phyloP scores from a whole-genome alignment of 176 grass and related monocot species.

The Neostapfia colusana region DNA sequence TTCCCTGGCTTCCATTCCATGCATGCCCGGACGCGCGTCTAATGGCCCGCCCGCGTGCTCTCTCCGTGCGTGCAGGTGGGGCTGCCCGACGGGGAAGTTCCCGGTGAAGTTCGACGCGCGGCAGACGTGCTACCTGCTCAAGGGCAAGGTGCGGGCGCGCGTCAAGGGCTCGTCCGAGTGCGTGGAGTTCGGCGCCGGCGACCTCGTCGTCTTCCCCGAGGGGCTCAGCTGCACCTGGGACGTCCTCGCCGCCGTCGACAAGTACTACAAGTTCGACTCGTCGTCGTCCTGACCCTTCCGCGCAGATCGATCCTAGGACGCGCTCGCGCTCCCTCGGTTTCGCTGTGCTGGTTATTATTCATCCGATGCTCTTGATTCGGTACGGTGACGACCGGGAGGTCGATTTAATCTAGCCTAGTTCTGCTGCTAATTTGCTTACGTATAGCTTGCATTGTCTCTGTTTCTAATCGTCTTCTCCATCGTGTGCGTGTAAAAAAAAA shows the following conservation, averaged over 20 bases:
- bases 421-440: constrained; percentile 44
- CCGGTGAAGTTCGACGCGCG: constrained; percentile 80
- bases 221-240: constrained; percentile 94
- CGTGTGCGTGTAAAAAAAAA: constrained; percentile 28
- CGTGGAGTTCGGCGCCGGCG: constrained; percentile 88
- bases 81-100: constrained; percentile 75
- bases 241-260: constrained; percentile 71
- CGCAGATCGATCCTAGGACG: background rate
- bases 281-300: constrained; percentile 50
- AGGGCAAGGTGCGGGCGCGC: constrained; percentile 75
- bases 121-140: constrained; percentile 86
- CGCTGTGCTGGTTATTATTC: background rate
- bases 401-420: constrained; percentile 36
- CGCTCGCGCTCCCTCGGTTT: background rate
- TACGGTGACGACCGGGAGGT: background rate
- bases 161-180: constrained; percentile 69
- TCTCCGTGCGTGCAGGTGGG: constrained; percentile 55
- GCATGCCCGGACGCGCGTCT: background rate
- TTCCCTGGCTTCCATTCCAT: background rate
- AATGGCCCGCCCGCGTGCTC: background rate
- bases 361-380: background rate
- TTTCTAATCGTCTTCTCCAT: background rate
- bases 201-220: constrained; percentile 89
- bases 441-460: constrained; percentile 18
- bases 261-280: constrained; percentile 92